A percentile compares a stretch with the other conserved stretches of the same genome.
Conservation (phyloP, 2,329 filamentous ascomycete species). For the Neoscytalidium dimidiatum region DNA sequence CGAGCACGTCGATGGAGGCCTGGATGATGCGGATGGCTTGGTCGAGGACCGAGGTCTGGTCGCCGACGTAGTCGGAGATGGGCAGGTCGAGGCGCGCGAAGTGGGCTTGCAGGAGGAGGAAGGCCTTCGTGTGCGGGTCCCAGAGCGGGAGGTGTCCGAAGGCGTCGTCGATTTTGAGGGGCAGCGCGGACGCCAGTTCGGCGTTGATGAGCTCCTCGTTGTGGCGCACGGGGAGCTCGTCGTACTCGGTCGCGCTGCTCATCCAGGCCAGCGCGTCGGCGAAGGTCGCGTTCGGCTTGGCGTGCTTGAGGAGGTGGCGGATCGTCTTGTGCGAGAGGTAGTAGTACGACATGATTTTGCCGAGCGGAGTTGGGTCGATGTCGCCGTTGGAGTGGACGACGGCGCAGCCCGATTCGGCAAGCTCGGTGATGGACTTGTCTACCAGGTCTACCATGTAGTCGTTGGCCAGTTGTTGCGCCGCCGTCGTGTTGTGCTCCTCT, state of each 20-base stretch:
- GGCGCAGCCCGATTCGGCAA: slow-evolving; percentile 83
- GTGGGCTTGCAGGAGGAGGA: slow-evolving; percentile 89
- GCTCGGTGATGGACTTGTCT: slow-evolving; percentile 77
- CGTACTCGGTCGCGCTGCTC: slow-evolving; percentile 90
- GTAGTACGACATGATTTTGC: slow-evolving; percentile 99
- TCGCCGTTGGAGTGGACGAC: slow-evolving; percentile 82
- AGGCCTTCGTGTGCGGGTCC: slow-evolving; percentile 97
- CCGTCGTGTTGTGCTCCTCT: slow-evolving; percentile 85
- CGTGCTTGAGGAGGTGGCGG: slow-evolving; percentile 75
- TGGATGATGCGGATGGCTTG: slow-evolving; percentile 97
- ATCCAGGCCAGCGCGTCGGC: slow-evolving; percentile 88
- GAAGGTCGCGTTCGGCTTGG: slow-evolving; percentile 74
- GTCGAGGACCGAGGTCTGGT: slow-evolving; percentile 84
- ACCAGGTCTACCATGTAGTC: slow-evolving; percentile 95
- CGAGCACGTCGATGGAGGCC: slow-evolving; percentile 88
- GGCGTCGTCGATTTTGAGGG: slow-evolving; percentile 55
- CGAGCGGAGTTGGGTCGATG: slow-evolving; percentile 84
- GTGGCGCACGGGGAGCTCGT: slow-evolving; percentile 95
- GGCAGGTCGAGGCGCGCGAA: slow-evolving; percentile 92
- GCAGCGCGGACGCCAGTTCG: slow-evolving; percentile 80
- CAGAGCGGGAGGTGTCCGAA: slow-evolving; percentile 79
- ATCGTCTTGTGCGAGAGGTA: slow-evolving; percentile 94
- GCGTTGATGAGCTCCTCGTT: slow-evolving; percentile 98
- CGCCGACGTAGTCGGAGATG: slow-evolving; percentile 95
- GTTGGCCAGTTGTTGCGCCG: slow-evolving; percentile 84